Conservation (phyloP, 495 filamentous ascomycete species). For the Ramalina intermedia region DNA sequence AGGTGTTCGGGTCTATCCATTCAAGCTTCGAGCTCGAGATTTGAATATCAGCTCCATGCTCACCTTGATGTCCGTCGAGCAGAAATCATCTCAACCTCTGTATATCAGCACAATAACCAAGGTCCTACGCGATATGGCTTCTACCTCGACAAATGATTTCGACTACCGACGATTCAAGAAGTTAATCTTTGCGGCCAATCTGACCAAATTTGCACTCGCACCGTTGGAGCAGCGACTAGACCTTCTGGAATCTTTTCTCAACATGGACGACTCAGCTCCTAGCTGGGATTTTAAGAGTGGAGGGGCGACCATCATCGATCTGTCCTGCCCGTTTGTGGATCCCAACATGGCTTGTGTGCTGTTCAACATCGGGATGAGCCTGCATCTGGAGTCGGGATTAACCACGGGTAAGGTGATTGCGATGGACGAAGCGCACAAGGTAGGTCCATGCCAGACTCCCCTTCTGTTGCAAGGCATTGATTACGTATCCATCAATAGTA, state of each 20-base stretch:
- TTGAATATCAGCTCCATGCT: slow-evolving; percentile 52
- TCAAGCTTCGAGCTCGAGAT: slow-evolving; percentile 41
- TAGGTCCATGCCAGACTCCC: slow-evolving; percentile 9
- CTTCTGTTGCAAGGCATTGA: background rate
- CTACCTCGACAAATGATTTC: slow-evolving; percentile 8
- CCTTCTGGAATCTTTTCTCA: slow-evolving; percentile 31
- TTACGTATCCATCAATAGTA: slow-evolving; percentile 21
- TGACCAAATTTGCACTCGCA: background rate
- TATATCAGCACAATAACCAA: slow-evolving; percentile 34
- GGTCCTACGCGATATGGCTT: slow-evolving; percentile 11
- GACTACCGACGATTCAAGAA: background rate
- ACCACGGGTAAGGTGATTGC: slow-evolving; percentile 36
- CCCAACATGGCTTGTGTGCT: slow-evolving; percentile 49
- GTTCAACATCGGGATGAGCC: slow-evolving; percentile 50
- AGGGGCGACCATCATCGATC: slow-evolving; percentile 55
- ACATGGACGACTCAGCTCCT: slow-evolving; percentile 6
- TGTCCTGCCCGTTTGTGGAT: slow-evolving; percentile 58
- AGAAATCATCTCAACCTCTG: slow-evolving; percentile 34
- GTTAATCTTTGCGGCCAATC: slow-evolving; percentile 17
- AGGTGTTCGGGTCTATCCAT: slow-evolving; percentile 27
- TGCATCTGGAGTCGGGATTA: slow-evolving; percentile 41
- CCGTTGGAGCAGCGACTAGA: slow-evolving; percentile 26
- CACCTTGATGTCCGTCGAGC: slow-evolving; percentile 50
- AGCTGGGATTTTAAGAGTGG: slow-evolving; percentile 28
- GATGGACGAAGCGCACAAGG: slow-evolving; percentile 46